Base-by-base conservation (phyloP, 495 filamentous ascomycete species). In the Talaromyces thailandensis region DNA sequence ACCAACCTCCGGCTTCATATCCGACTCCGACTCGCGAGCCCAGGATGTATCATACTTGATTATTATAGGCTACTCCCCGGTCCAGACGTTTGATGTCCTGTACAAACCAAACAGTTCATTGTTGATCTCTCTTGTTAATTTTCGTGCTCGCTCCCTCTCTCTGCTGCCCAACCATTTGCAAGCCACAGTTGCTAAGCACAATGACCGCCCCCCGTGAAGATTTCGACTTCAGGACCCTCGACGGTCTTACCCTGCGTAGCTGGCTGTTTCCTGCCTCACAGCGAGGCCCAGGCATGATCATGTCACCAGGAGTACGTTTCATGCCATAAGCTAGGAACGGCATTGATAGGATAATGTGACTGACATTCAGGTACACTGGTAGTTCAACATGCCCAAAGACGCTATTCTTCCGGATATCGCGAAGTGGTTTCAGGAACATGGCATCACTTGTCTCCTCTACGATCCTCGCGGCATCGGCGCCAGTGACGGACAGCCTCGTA, bases 341-440 rank as follows among this genome's bases (percentile, higher is more conserved):
- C 26, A 28, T 28, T 28, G 23, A 21, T 4, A 55, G 23, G 12
- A 21, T 21, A 23, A 21, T 55, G 11, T 25, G 23, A 50, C 45
- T 50, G 45, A 50, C 45, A 18, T 50, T 23, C 16, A 18, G 23
- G 16, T 4, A n/a, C 4, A 24, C n/a, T 12, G 23, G 14, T 52
- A 82, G 79, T 80, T 81, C 67, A 78, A 76, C 60, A 70, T 66
- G 31, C 68, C 75, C 56, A 79, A 80, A 63, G 76, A 80, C 60
- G 73, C 75, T 64, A 35, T 71, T 18, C 26, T 75, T 0, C 68
- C 76, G 1, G 68, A 70, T 0, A 59, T 73, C 0, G 76, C 76
- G n/a, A 69, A 68, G 56, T 2, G n/a, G 2, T 80, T 79, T 62
- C 78, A 80, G 29, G n/a, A 29, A 0, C 7, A 26, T 0, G 73